Evolutionary conservation across 163 green algal species (phyloP).

Genomic region (Chlorella variabilis): DNA sequence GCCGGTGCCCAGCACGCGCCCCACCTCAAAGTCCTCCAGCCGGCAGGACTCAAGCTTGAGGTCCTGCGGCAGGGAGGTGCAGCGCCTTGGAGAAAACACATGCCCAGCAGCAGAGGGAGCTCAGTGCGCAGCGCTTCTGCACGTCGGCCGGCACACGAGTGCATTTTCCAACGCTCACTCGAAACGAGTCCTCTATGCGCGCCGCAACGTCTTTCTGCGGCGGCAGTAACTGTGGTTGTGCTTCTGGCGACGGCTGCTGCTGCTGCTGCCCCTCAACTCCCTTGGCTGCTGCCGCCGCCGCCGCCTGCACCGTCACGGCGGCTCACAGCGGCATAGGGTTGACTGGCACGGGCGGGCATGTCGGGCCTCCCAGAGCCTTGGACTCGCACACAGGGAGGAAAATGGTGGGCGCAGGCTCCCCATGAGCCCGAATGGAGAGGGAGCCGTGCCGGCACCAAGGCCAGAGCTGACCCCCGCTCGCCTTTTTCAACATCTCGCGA

Average conservation of each 20-base stretch:
- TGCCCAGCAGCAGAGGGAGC: not conserved
- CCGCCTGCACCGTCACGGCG: not conserved
- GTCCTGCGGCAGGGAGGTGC: not conserved
- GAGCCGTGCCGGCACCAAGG: too few species aligned
- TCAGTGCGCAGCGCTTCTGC: too few species aligned
- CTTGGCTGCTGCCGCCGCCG: not conserved
- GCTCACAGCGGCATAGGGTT: not conserved
- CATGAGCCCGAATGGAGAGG: too few species aligned
- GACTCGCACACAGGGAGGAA: too few species aligned
- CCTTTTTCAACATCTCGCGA: not conserved
- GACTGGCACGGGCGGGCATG: not conserved
- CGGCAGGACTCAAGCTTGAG: slow-evolving; percentile 21
- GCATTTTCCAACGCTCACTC: too few species aligned
- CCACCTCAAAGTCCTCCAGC: slow-evolving; percentile 59
- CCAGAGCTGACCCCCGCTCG: not conserved
- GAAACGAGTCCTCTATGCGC: not conserved
- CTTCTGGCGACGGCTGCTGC: not conserved
- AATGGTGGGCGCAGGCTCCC: too few species aligned
- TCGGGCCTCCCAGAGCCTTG: not conserved
- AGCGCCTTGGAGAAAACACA: not conserved
- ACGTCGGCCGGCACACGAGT: too few species aligned
- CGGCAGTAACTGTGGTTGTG: not conserved
- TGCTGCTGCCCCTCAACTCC: not conserved
- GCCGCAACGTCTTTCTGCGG: not conserved
- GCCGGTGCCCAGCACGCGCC: slow-evolving; percentile 61